Evolutionary conservation across 805 yeast genomes (phyloP), one percentile per base, ranked within the genome.

Genomic region (Candida railenensis): DNA sequence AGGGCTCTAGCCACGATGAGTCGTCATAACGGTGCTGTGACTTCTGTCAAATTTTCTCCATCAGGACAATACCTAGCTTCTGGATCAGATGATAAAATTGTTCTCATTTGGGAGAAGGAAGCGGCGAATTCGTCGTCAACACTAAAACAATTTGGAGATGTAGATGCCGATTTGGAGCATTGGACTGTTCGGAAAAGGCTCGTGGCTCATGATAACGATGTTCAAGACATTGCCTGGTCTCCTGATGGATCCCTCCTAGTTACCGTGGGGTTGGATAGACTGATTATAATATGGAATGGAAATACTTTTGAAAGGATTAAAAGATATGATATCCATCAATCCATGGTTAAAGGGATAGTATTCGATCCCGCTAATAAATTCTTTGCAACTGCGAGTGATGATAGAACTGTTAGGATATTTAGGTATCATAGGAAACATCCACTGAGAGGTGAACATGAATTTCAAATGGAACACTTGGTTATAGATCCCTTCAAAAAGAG

Each of bases 361-460:
- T 94, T 94, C 65, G 99, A 94, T 62, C 99, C 99, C 0, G 99
- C 99, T 2, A 90, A 90, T 64, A 94, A 94, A 67, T 94, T 89
- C 64, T 94, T 94, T 70, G 97, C 96, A 5, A 92, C 99, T 0
- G 91, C 95, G 19, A 87, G 96, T 1, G 99, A 94, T 66, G 99
- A 94, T 66, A 76, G 99, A 58, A 86, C 97, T 0, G 83, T 92
- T 42, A 78, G 96, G 48, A 81, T 94, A 22, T 88, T 92, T 61
- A 75, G 97, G 47, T 94, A 91, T 63, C 89, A 89, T 55, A 81
- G 83, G 48, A 71, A 71, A 51, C 80, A 86, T 3, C 73, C 79
- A 4, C 40, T 51, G 40, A 57, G 55, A 34, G 72, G 73, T 37
- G 95, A 86, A 50, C 76, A 87, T 58, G 85, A 91, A 40, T 92